Conservation (phyloP, 768 basidiomycete genomes). For the Boletus eberwhitei region DNA sequence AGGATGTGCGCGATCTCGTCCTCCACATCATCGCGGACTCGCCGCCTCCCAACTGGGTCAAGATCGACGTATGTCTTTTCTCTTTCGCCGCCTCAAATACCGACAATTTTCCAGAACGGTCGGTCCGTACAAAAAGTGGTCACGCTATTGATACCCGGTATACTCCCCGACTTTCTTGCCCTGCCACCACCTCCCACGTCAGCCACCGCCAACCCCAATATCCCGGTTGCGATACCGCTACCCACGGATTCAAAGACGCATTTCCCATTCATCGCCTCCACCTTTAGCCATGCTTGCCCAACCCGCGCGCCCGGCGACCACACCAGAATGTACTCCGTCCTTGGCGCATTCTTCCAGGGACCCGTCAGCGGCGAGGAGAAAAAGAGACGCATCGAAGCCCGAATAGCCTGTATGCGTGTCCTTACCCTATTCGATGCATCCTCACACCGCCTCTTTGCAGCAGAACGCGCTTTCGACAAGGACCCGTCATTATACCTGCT, state of each 20-base stretch:
- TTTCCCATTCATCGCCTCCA: conserved; percentile 68
- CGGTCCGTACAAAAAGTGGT: conserved; percentile 76
- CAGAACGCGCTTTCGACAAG: conserved; percentile 57
- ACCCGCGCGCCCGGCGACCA: conserved; percentile 90
- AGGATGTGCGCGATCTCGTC: conserved; percentile 89
- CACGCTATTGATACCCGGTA: conserved; percentile 78
- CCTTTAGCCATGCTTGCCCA: conserved; percentile 91
- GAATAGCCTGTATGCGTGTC: conserved; percentile 33
- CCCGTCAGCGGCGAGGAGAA: conserved; percentile 82
- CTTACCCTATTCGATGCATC: background rate
- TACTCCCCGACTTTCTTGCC: conserved; percentile 70
- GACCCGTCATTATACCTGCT: conserved; percentile 72
- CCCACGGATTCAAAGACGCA: conserved; percentile 33
- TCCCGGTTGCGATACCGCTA: conserved; percentile 49
- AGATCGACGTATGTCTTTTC: conserved; percentile 59
- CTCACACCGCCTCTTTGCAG: conserved; percentile 33
- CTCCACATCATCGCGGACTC: conserved; percentile 80
- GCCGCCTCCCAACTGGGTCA: conserved; percentile 84
- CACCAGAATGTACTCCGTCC: conserved; percentile 79
- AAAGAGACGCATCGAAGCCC: conserved; percentile 53
- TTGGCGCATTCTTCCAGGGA: conserved; percentile 77
- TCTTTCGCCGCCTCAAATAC: background rate
- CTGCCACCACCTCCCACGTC: conserved; percentile 70
- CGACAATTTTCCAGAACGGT: conserved; percentile 52
- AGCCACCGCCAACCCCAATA: conserved; percentile 53